These are phyloP conservation scores for Pleurotus cornucopiae DNA, from an alignment of 768 basidiomycete species.

Conservation along the genomic window DNA sequence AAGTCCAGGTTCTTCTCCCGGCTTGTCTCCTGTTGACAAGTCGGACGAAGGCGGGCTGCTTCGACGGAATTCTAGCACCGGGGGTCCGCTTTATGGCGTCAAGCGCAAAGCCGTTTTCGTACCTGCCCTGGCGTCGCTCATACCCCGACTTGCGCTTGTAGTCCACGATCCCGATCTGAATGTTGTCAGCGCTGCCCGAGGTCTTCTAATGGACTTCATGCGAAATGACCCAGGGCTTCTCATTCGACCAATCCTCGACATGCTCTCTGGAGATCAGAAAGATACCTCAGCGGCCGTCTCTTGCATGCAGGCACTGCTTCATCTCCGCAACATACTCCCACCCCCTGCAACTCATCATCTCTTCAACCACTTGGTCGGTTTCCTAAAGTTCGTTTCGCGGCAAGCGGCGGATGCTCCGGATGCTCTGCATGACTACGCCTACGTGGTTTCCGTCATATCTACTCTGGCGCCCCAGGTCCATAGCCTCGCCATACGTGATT, in stretches of 20 bases:
- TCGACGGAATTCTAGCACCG: conserved; percentile 54
- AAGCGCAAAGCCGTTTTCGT: conserved; percentile 70
- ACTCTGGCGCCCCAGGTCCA: conserved; percentile 61
- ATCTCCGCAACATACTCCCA: conserved; percentile 52
- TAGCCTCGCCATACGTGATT: conserved; percentile 66
- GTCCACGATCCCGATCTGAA: conserved; percentile 48
- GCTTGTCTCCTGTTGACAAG: conserved; percentile 14
- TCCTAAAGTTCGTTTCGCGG: conserved; percentile 50
- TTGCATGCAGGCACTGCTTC: conserved; percentile 52
- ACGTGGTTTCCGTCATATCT: conserved; percentile 53
- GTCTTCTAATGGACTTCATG: conserved; percentile 60
- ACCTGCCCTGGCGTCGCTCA: conserved; percentile 48
- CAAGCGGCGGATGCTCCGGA: conserved; percentile 34
- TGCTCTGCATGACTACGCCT: conserved; percentile 48
- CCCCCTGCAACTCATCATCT: conserved; percentile 61
- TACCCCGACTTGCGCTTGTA: conserved; percentile 50
- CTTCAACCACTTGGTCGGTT: conserved; percentile 70
- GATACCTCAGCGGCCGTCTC: conserved; percentile 44
- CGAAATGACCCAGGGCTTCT: conserved; percentile 72
- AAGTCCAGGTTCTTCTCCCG: conserved; percentile 29
- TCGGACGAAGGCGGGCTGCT: conserved; percentile 26
- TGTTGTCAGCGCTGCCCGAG: conserved; percentile 54
- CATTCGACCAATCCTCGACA: conserved; percentile 57
- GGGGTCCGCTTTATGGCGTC: conserved; percentile 36
- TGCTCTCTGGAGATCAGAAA: conserved; percentile 46